A percentile compares a stretch with the other conserved stretches of the same genome.
phyloP scores from a whole-genome alignment of 2,329 filamentous ascomycete species.

The Fonsecaea nubica region DNA sequence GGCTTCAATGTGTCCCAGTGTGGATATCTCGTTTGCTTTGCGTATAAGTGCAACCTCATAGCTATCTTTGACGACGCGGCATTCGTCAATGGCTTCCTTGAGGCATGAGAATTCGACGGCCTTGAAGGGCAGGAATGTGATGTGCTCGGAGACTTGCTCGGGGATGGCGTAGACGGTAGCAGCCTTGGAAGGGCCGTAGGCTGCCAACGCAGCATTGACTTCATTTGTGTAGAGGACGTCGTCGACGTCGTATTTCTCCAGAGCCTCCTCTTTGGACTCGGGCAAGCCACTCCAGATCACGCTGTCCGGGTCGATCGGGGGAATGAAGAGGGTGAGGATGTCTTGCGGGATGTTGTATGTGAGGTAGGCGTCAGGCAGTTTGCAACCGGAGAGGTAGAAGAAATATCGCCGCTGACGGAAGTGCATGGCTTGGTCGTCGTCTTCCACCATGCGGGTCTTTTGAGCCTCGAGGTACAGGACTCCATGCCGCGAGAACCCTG shows the following conservation, averaged over 20 bases:
- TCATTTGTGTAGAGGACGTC: slow-evolving; percentile 74
- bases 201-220: slow-evolving; percentile 74
- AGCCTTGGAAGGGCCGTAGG: slow-evolving; percentile 47
- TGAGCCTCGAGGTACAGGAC: slow-evolving; percentile 89
- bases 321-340: slow-evolving; percentile 86
- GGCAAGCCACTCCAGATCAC: slow-evolving; percentile 95
- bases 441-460: slow-evolving; percentile 80
- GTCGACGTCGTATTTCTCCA: slow-evolving; percentile 80
- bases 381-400: slow-evolving; percentile 90
- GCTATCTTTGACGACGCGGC: slow-evolving; percentile 81
- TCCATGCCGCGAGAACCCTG: slow-evolving; percentile 69
- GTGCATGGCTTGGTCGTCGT: slow-evolving; percentile 81
- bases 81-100: slow-evolving; percentile 75
- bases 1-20: slow-evolving; percentile 75
- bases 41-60: slow-evolving; percentile 85
- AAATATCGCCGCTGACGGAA: slow-evolving; percentile 92
- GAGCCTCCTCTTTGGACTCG: slow-evolving; percentile 75
- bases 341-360: slow-evolving; percentile 78
- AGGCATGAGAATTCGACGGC: slow-evolving; percentile 67
- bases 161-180: slow-evolving; percentile 76
- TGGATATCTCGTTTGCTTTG: slow-evolving; percentile 79
- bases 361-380: slow-evolving; percentile 78
- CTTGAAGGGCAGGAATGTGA: slow-evolving; percentile 74
- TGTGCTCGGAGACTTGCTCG: slow-evolving; percentile 73
- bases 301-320: slow-evolving; percentile 80